These are phyloP conservation scores for Apiotrichum domesticum DNA, from an alignment of 1,284 basidiomycete genomes.

Conservation along the genomic window DNA sequence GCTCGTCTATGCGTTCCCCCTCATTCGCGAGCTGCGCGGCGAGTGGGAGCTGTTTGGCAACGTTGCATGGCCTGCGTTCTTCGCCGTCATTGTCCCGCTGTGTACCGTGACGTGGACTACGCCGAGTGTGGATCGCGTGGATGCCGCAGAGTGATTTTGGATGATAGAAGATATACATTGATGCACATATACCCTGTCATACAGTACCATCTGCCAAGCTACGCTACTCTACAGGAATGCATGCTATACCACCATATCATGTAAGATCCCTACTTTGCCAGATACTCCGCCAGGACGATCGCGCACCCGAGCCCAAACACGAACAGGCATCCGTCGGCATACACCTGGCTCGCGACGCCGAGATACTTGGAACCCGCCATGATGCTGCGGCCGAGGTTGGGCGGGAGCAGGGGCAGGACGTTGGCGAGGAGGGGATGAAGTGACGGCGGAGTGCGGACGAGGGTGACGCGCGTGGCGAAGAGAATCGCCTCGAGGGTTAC, in stretches of 20 bases:
- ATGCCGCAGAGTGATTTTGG: too few relatives aligned
- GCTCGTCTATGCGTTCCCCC: background rate
- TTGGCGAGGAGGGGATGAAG: slow-evolving; percentile 42
- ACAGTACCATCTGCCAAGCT: background rate
- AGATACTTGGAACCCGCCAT: slow-evolving; percentile 39
- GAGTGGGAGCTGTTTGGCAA: slow-evolving; percentile 43
- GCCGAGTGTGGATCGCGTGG: background rate
- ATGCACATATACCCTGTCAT: background rate
- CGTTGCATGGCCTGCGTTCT: slow-evolving; percentile 34
- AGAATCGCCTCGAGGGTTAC: slow-evolving; percentile 43
- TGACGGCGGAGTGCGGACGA: slow-evolving; percentile 38
- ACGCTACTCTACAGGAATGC: background rate
- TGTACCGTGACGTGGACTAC: slow-evolving; percentile 23
- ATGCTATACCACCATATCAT: background rate
- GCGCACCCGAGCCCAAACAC: slow-evolving; percentile 38
- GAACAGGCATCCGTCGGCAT: slow-evolving; percentile 42
- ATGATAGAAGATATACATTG: background rate
- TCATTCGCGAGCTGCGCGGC: slow-evolving; percentile 15
- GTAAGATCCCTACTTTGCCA: background rate
- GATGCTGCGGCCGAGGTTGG: slow-evolving; percentile 30
- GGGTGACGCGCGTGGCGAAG: slow-evolving; percentile 40
- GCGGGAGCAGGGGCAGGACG: slow-evolving; percentile 45
- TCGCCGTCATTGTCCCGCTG: slow-evolving; percentile 35
- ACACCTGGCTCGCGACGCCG: slow-evolving; percentile 34
- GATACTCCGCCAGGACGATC: slow-evolving; percentile 24